Evolutionary conservation across 306 rosid species (phyloP).

Genomic region (Gynostemma pentaphyllum): DNA sequence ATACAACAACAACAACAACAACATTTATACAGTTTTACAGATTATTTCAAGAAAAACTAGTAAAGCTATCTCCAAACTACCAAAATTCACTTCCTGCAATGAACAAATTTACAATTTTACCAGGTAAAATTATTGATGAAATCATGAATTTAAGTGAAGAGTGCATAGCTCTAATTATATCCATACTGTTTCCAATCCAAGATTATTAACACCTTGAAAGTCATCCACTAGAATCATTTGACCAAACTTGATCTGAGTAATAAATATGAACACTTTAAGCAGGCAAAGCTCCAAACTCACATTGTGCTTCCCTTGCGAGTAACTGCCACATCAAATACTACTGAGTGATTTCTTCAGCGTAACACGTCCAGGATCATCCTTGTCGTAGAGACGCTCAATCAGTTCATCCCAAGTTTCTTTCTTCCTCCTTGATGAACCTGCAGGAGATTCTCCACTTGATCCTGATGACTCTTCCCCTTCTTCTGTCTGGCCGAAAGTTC

Average conservation of each 20-base stretch:
- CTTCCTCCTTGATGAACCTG: slow-evolving; percentile 26
- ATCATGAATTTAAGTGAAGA: not conserved
- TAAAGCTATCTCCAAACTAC: not conserved
- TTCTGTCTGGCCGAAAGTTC: slow-evolving; percentile 52
- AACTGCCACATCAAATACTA: slow-evolving; percentile 8
- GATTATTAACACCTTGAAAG: not conserved
- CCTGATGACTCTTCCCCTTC: slow-evolving; percentile 26
- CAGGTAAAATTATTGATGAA: not conserved
- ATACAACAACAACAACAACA: not conserved
- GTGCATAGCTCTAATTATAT: not conserved
- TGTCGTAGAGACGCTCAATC: slow-evolving; percentile 41
- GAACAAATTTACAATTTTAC: not conserved
- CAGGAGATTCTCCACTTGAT: slow-evolving; percentile 41
- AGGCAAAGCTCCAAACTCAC: too few relatives aligned
- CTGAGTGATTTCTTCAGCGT: slow-evolving; percentile 27
- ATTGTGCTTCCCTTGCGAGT: too few relatives aligned
- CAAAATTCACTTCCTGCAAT: not conserved
- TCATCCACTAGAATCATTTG: not conserved
- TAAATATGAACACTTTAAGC: not conserved
- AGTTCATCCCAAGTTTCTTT: slow-evolving; percentile 50
- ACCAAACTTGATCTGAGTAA: not conserved
- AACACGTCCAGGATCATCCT: slow-evolving; percentile 40
- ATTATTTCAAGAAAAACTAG: not conserved
- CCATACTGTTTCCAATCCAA: not conserved
- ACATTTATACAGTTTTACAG: not conserved